These are phyloP conservation scores for Tetracentron sinense DNA, from an alignment of 164 flowering plant genomes.

Conservation along the genomic window DNA sequence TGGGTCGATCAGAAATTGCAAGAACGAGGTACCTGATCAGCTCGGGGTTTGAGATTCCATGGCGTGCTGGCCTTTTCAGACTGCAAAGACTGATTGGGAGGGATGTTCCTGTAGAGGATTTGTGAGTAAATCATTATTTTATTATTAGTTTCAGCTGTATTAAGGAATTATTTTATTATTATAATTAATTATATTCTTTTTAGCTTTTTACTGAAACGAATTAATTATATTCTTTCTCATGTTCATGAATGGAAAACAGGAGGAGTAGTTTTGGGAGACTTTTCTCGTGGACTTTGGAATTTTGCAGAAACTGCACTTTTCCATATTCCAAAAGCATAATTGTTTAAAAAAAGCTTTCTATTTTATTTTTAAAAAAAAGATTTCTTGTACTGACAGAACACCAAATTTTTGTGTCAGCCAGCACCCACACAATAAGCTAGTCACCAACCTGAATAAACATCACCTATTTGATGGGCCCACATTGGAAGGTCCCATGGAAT, in stretches of 20 bases:
- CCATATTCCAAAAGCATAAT: neutral
- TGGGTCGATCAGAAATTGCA: constrained; percentile 23
- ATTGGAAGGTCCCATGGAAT: too few relatives aligned
- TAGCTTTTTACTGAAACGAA: neutral
- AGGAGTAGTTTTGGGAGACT: neutral
- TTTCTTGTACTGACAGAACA: too few relatives aligned
- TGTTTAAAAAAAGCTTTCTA: too few relatives aligned
- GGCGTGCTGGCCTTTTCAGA: neutral
- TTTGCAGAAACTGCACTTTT: neutral
- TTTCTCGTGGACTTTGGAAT: neutral
- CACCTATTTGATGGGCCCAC: too few relatives aligned
- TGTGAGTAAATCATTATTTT: too few relatives aligned
- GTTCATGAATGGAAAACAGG: neutral
- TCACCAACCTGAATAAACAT: too few relatives aligned
- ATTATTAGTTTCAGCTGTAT: neutral
- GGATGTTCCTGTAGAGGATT: neutral
- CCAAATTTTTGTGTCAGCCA: too few relatives aligned
- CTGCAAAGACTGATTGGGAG: neutral
- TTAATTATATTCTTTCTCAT: neutral
- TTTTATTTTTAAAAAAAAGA: too few relatives aligned
- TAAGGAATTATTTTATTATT: neutral
- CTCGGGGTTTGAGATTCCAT: constrained; percentile 5
- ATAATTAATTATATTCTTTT: too few relatives aligned
- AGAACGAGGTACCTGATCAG: constrained; percentile 23
- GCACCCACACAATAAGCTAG: too few relatives aligned